Evolutionary conservation across 768 basidiomycete genomes (phyloP), one percentile per base, ranked within the genome.

Genomic region (Suillus subalutaceus): DNA sequence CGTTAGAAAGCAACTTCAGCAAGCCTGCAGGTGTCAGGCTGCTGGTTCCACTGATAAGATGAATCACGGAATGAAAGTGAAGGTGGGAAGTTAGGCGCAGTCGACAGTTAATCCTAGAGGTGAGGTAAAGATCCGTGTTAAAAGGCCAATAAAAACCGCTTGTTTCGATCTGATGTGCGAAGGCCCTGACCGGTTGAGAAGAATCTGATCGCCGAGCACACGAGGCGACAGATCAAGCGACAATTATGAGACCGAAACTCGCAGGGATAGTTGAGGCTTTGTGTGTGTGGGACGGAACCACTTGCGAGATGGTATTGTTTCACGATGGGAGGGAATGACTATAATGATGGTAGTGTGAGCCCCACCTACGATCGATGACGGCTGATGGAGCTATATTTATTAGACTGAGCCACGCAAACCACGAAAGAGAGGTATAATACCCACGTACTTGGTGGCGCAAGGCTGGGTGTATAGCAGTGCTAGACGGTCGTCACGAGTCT

Each of bases 311-410:
- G 38, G 26, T 59, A 23, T 26, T 37, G 38, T 1, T 59, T 59
- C 40, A 59, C 38, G 18, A 60, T 59, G 40, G 40, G 56, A 57
- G 56, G 26, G 37, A 57, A 57, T 16, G n/a, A 10, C 26, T 60
- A 60, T 20, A 43, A 60, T 43, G 59, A 60, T 6, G 18, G 59
- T 60, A 59, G 40, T 41, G 58, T 38, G 58, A 59, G 58, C 40
- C 10, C 58, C 26, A 43, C 18, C 30, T 60, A 12, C 6, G 16
- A 30, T 12, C 15, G 41, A 30, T 43, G 41, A 43, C 26, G 59
- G 18, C 18, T 43, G 18, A 10, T 41, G 1, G 26, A 20, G 6
- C 41, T 60, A 60, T 60, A 60, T 60, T 20, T 60, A 43, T 30
- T 9, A 43, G 30, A 43, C 26, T 43, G 1, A 60, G 59, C 41